Conservation (phyloP, 179 eudicot genomes). For the Carnegiea gigantea region DNA sequence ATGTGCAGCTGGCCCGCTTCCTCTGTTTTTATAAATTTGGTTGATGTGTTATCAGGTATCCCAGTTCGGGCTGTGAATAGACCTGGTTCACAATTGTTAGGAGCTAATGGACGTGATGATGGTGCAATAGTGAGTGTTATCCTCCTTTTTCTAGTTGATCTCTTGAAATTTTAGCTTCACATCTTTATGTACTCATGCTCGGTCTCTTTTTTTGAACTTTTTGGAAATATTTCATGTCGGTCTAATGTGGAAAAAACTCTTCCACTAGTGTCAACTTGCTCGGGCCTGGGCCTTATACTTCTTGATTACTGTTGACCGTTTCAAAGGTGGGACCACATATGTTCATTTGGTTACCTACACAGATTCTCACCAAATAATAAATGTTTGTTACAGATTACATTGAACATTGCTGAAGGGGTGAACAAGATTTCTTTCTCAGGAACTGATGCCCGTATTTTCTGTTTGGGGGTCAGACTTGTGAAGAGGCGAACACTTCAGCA, state of each 20-base stretch:
- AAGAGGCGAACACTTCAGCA: conserved; percentile 73
- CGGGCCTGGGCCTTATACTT: no score
- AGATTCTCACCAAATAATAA: conserved; percentile 3
- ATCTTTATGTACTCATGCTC: background rate
- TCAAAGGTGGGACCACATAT: background rate
- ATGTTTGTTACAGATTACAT: conserved; percentile 59
- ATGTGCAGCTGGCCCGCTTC: background rate
- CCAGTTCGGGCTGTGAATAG: conserved; percentile 76
- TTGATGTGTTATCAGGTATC: conserved; percentile 45
- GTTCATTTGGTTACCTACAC: background rate
- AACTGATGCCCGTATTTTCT: conserved; percentile 81
- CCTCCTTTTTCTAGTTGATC: conserved; percentile 1
- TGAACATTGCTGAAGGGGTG: conserved; percentile 65
- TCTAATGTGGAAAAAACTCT: no score
- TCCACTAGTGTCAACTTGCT: background rate
- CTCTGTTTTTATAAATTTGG: conserved; percentile 12
- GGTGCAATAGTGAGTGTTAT: conserved; percentile 71
- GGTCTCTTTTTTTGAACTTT: background rate
- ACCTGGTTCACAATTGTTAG: conserved; percentile 82
- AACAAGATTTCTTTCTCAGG: conserved; percentile 80
- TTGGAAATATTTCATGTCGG: no score
- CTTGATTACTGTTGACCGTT: no score
- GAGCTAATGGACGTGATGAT: conserved; percentile 98
- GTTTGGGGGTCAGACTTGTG: conserved; percentile 91
- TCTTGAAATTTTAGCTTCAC: background rate